Evolutionary conservation across 768 basidiomycete species (phyloP), one percentile per base, ranked within the genome.

Genomic region (Agrocybe chaxingu): DNA sequence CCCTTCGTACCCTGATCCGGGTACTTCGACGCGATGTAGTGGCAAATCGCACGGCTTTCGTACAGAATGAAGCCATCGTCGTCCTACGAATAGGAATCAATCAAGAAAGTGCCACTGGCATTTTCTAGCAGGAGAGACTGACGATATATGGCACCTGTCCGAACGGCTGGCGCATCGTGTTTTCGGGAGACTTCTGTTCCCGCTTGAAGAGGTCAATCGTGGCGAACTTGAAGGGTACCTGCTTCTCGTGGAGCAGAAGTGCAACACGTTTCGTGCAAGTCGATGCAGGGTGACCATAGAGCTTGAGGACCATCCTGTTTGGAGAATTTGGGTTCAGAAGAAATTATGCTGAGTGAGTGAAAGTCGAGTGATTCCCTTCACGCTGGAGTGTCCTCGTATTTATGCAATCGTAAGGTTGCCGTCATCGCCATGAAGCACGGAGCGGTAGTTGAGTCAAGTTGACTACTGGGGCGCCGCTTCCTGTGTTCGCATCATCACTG

Each of bases 21-120:
- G 54, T 80, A 78, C 59, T 84, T 84, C 43, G 61, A 62, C 39
- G 70, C 75, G 56, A 85, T 57, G 62, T 85, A 87, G 12, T 78
- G 75, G 39, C 60, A 62, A 50, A 85, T 84, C 1, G 82, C 82
- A 30, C 82, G 77, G 31, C 76, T 75, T 54, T 84, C 82, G 65
- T 73, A 84, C 16, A 88, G 56, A 49, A 75, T 68, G 63, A 85
- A 77, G 2, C 81, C 81, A 36, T 79, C 77, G n/a, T 82, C 79
- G 47, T 77, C 64, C 73, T 76, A 7, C 7, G 62, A 61, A 2
- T 66, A 60, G 0, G 63, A 61, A 10, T 56, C 58, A 45, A 34
- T 45, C 16, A 45, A 18, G 43, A 45, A 45, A 18, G 19, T 16
- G 31, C 9, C 29, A 33, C 1, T 12, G 16, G 1, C 16, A 16